Percentiles rank a stretch among this genome's conserved stretches.
These are phyloP conservation scores for Theobroma cacao DNA, from an alignment of 345 rosid genomes.

Conservation along the genomic window DNA sequence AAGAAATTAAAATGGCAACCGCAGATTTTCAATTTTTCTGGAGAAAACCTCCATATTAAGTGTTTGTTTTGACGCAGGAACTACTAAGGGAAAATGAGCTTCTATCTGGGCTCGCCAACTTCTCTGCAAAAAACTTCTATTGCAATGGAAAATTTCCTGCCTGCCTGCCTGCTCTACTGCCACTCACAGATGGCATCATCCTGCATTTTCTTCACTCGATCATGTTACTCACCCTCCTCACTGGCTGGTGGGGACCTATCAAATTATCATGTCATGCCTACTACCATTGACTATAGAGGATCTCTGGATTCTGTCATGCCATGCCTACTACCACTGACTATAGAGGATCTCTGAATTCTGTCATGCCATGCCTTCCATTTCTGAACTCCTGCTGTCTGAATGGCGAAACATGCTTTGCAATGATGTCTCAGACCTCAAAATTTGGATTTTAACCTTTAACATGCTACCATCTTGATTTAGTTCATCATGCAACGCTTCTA, in stretches of 20 bases:
- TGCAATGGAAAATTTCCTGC: slow-evolving; percentile 60
- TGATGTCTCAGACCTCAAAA: slow-evolving; percentile 66
- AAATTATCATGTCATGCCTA: slow-evolving; percentile 46
- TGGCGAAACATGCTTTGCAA: slow-evolving; percentile 66
- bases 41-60: slow-evolving; percentile 48
- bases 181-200: slow-evolving; percentile 61
- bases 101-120: slow-evolving; percentile 58
- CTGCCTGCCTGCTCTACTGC: slow-evolving; percentile 52
- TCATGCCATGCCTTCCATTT: slow-evolving; percentile 62
- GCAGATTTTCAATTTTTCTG: slow-evolving; percentile 25
- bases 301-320: slow-evolving; percentile 62
- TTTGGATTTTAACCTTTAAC: slow-evolving; percentile 50
- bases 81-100: slow-evolving; percentile 67
- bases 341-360: slow-evolving; percentile 64
- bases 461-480: slow-evolving; percentile 62
- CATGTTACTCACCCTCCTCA: slow-evolving; percentile 53
- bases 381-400: slow-evolving; percentile 65
- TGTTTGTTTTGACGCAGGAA: slow-evolving; percentile 95
- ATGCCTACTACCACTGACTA: slow-evolving; percentile 48
- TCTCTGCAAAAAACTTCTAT: slow-evolving; percentile 48
- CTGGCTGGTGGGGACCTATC: slow-evolving; percentile 50
- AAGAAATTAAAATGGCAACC: slow-evolving; percentile 27
- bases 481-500: slow-evolving; percentile 73
- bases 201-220: slow-evolving; percentile 52
- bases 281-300: slow-evolving; percentile 50